A percentile compares a stretch with the other conserved stretches of the same genome.
Evolutionary conservation across 2,329 filamentous ascomycete genomes (phyloP).

Genomic region (Biscogniauxia marginata): DNA sequence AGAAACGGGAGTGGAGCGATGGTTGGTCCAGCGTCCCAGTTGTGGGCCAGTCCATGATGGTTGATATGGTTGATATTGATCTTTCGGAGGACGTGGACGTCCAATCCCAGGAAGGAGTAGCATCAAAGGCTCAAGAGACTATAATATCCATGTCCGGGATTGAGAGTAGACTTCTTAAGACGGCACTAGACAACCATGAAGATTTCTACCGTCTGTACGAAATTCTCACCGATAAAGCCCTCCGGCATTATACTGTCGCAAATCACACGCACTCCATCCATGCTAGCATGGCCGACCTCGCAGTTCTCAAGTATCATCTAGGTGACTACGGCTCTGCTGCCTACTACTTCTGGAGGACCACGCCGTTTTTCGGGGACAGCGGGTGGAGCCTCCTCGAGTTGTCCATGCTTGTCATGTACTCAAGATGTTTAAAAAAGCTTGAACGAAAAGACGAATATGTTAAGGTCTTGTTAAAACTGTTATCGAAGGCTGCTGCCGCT

Average conservation of each 20-base stretch:
- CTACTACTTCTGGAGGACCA: constrained; percentile 73
- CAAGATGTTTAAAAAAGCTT: constrained; percentile 75
- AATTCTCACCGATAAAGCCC: constrained; percentile 77
- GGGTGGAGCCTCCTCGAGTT: constrained; percentile 80
- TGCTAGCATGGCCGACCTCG: constrained; percentile 78
- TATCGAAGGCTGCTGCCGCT: constrained; percentile 63
- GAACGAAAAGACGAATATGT: constrained; percentile 77
- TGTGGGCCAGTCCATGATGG: constrained; percentile 42
- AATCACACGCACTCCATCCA: constrained; percentile 76
- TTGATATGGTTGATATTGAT: constrained; percentile 57
- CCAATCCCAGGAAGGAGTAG: constrained; percentile 24
- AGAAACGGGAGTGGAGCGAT: constrained; percentile 70
- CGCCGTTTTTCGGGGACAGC: constrained; percentile 73
- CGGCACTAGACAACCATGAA: constrained; percentile 59
- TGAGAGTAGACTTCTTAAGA: constrained; percentile 55
- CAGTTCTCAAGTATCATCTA: constrained; percentile 75
- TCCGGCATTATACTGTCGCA: constrained; percentile 79
- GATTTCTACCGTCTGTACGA: constrained; percentile 69
- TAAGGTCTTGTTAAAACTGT: constrained; percentile 68
- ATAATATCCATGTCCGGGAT: constrained; percentile 44
- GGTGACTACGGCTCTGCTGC: constrained; percentile 73
- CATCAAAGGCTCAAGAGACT: constrained; percentile 14
- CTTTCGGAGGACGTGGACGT: constrained; percentile 45
- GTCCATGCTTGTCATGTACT: constrained; percentile 82
- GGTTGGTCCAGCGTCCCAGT: constrained; percentile 67